A percentile compares a stretch with the other conserved stretches of the same genome.
Evolutionary conservation across 495 filamentous ascomycete genomes (phyloP).

Genomic region (Acidiella bohemica): DNA sequence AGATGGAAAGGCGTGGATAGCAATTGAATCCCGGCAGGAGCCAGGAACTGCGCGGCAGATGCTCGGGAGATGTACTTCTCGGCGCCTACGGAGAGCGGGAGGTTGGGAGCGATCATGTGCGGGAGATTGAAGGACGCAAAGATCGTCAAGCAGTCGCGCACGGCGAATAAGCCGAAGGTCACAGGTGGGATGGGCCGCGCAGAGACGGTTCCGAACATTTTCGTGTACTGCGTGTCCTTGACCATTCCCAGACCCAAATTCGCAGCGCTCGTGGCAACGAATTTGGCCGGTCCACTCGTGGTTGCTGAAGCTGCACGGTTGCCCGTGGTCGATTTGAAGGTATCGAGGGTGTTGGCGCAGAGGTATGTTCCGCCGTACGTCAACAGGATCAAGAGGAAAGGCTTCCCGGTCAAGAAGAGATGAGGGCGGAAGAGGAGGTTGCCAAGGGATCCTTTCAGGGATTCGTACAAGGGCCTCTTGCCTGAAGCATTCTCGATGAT

Average conservation of each 20-base stretch:
- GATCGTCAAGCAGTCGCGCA: slow-evolving; percentile 80
- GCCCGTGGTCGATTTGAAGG: slow-evolving; percentile 52
- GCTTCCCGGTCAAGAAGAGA: slow-evolving; percentile 58
- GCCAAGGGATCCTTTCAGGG: slow-evolving; percentile 48
- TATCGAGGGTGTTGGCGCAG: slow-evolving; percentile 81
- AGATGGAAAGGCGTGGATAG: slow-evolving; percentile 78
- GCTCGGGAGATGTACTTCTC: slow-evolving; percentile 41
- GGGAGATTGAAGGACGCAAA: slow-evolving; percentile 92
- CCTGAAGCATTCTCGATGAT: slow-evolving; percentile 95
- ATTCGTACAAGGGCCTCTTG: slow-evolving; percentile 52
- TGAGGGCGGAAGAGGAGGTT: slow-evolving; percentile 56
- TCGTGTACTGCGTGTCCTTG: slow-evolving; percentile 80
- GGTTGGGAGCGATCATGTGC: slow-evolving; percentile 51
- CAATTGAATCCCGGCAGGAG: slow-evolving; percentile 70
- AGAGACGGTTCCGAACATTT: slow-evolving; percentile 55
- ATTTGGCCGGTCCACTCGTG: slow-evolving; percentile 66
- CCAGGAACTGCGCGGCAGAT: slow-evolving; percentile 63
- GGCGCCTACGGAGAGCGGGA: slow-evolving; percentile 31
- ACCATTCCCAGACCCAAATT: slow-evolving; percentile 87
- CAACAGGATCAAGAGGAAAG: slow-evolving; percentile 73
- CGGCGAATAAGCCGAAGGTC: slow-evolving; percentile 67
- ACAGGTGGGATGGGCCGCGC: slow-evolving; percentile 43
- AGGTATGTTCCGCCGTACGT: slow-evolving; percentile 86
- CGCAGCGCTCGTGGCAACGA: slow-evolving; percentile 63
- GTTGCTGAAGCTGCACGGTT: slow-evolving; percentile 42